These are phyloP conservation scores for Fusarium algeriense DNA, from an alignment of 2,329 filamentous ascomycete genomes.

Conservation along the genomic window DNA sequence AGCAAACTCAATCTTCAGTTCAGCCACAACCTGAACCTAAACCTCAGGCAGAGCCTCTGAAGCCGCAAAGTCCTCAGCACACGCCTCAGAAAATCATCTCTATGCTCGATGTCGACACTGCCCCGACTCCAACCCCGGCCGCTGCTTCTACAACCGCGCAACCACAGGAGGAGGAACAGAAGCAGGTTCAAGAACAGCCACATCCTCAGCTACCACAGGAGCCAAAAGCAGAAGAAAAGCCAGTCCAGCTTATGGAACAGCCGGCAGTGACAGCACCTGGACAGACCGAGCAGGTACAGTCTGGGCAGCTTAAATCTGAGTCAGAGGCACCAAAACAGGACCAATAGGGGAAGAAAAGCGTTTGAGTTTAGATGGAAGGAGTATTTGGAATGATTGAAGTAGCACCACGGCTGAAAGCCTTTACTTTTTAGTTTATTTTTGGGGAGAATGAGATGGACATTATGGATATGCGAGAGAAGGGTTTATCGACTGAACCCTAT, in stretches of 20 bases:
- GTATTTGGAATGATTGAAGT: slow-evolving; percentile 1
- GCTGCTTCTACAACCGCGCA: background rate
- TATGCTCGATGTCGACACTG: slow-evolving; percentile 27
- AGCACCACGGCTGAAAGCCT: slow-evolving; percentile 11
- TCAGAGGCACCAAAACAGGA: slow-evolving; percentile 25
- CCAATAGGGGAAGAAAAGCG: slow-evolving; percentile 6
- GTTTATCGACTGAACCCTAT: slow-evolving; percentile 18
- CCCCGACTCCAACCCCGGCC: slow-evolving; percentile 6
- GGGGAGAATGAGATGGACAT: slow-evolving; percentile 24
- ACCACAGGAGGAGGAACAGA: slow-evolving; percentile 17
- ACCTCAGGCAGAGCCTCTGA: background rate
- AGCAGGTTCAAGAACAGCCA: slow-evolving; percentile 8
- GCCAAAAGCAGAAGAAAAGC: slow-evolving; percentile 11
- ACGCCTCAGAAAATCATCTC: slow-evolving; percentile 29
- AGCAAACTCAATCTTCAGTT: background rate
- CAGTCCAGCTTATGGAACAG: slow-evolving; percentile 15
- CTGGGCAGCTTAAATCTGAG: slow-evolving; percentile 17
- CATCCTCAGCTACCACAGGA: slow-evolving; percentile 9
- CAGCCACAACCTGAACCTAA: slow-evolving; percentile 3
- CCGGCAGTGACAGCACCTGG: background rate
- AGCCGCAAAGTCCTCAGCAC: background rate
- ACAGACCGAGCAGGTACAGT: slow-evolving; percentile 8
- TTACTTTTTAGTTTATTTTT: slow-evolving; percentile 27
- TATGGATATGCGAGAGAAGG: slow-evolving; percentile 28
- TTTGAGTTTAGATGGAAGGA: slow-evolving; percentile 7